These are phyloP conservation scores for Coemansia sp. DNA, from an alignment of 192 early-diverging fungal species.

Conservation along the genomic window DNA sequence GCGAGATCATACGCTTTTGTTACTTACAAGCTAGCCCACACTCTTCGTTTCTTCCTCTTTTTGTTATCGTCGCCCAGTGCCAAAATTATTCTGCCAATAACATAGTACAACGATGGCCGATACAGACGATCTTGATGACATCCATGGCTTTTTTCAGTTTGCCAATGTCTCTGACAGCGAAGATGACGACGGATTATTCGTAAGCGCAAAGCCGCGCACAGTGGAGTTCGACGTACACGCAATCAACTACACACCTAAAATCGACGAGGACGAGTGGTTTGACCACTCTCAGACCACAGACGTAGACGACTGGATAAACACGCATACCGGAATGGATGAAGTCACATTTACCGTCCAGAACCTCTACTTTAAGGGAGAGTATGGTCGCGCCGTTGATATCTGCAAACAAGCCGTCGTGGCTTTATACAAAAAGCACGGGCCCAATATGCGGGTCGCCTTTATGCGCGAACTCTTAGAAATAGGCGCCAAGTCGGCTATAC, in stretches of 20 bases:
- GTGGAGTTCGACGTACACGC: constrained; percentile 29
- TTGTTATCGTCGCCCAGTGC: neutral
- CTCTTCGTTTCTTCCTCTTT: neutral
- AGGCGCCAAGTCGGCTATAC: constrained; percentile 37
- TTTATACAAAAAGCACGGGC: constrained; percentile 8
- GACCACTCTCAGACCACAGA: constrained; percentile 10
- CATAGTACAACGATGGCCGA: constrained; percentile 20
- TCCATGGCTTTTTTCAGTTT: constrained; percentile 57
- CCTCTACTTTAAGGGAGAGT: constrained; percentile 33
- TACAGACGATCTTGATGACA: constrained; percentile 22
- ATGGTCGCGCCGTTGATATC: constrained; percentile 8
- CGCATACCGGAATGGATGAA: constrained; percentile 35
- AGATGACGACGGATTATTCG: constrained; percentile 38
- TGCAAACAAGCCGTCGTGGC: constrained; percentile 23
- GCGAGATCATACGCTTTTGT: no score
- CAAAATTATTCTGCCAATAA: neutral
- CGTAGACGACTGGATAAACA: constrained; percentile 20
- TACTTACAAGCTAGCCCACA: no score
- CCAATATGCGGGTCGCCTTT: constrained; percentile 14
- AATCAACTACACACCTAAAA: constrained; percentile 37
- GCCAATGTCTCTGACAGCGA: constrained; percentile 43
- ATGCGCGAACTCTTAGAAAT: constrained; percentile 50
- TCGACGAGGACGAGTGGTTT: constrained; percentile 52
- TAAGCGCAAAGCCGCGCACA: constrained; percentile 25
- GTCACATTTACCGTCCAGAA: constrained; percentile 43